Conservation (phyloP, 1,284 basidiomycete species). For the Amylostereum areolatum region DNA sequence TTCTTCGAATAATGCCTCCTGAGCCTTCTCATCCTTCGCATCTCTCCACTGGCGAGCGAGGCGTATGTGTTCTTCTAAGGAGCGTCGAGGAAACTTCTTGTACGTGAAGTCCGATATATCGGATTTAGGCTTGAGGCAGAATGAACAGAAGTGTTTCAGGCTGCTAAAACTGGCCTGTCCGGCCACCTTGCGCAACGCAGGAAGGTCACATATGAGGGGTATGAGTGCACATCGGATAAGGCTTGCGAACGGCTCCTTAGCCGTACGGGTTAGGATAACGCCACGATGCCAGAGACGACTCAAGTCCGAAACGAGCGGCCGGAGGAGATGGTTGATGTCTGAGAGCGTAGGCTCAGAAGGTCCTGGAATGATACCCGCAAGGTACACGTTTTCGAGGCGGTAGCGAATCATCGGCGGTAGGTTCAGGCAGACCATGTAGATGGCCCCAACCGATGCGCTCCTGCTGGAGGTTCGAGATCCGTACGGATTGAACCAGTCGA, state of each 20-base stretch:
- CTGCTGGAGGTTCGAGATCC: conserved; percentile 16
- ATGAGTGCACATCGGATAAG: conserved; percentile 16
- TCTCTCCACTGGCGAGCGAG: conserved; percentile 12
- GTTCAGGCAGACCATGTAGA: conserved; percentile 26
- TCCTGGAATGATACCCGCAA: conserved; percentile 21
- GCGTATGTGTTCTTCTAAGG: conserved; percentile 7
- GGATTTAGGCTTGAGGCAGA: conserved; percentile 9
- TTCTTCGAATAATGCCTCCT: conserved; percentile 12
- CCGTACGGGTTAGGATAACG: conserved; percentile 18
- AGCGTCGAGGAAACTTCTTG: not conserved
- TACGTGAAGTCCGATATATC: conserved; percentile 13
- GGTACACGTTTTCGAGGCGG: conserved; percentile 19
- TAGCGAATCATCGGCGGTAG: conserved; percentile 21
- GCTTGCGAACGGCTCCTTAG: conserved; percentile 12
- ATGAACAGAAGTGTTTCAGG: conserved; percentile 15
- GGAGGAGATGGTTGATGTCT: conserved; percentile 6
- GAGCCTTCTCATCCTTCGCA: conserved; percentile 10
- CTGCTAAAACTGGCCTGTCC: conserved; percentile 13
- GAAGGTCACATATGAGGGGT: conserved; percentile 23
- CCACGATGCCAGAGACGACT: conserved; percentile 23
- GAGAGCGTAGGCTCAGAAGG: conserved; percentile 10
- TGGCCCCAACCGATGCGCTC: conserved; percentile 22
- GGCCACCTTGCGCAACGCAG: conserved; percentile 17
- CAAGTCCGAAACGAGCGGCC: conserved; percentile 14
- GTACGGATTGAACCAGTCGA: conserved; percentile 35